Evolutionary conservation across 257 asterid genomes (phyloP).

Genomic region (Rauvolfia tetraphylla): DNA sequence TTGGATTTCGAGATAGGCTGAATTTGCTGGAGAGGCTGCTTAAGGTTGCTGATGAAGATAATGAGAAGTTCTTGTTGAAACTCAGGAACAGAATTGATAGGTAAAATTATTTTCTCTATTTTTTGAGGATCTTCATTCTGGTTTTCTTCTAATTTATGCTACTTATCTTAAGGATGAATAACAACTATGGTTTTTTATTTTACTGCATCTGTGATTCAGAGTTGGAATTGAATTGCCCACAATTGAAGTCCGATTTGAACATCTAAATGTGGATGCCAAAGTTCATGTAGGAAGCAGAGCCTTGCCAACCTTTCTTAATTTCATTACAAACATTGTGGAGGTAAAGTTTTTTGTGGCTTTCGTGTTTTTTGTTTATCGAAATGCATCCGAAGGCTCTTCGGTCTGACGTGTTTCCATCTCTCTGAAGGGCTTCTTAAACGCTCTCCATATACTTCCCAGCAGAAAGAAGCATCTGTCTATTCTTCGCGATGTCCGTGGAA

Average conservation of each 20-base stretch:
- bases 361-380: background rate
- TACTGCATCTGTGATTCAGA: slow-evolving; percentile 25
- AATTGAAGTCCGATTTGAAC: slow-evolving; percentile 66
- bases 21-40: slow-evolving; percentile 48
- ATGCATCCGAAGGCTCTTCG: background rate
- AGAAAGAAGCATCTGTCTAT: slow-evolving; percentile 46
- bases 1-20: slow-evolving; percentile 46
- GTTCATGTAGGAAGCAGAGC: slow-evolving; percentile 51
- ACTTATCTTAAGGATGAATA: background rate
- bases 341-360: slow-evolving; percentile 20
- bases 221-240: slow-evolving; percentile 69
- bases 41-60: slow-evolving; percentile 47
- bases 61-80: slow-evolving; percentile 55
- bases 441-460: slow-evolving; percentile 42
- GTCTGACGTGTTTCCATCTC: background rate
- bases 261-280: slow-evolving; percentile 54
- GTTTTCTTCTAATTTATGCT: background rate
- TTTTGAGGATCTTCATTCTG: background rate
- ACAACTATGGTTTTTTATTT: background rate
- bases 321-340: slow-evolving; percentile 45
- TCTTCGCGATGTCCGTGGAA: slow-evolving; percentile 55
- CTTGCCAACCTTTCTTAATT: slow-evolving; percentile 52
- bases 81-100: slow-evolving; percentile 62
- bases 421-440: slow-evolving; percentile 17
- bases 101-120: slow-evolving; percentile 15